Evolutionary conservation across 2,329 filamentous ascomycete species (phyloP), one percentile per base, ranked within the genome.

Genomic region (Curvularia sp.): DNA sequence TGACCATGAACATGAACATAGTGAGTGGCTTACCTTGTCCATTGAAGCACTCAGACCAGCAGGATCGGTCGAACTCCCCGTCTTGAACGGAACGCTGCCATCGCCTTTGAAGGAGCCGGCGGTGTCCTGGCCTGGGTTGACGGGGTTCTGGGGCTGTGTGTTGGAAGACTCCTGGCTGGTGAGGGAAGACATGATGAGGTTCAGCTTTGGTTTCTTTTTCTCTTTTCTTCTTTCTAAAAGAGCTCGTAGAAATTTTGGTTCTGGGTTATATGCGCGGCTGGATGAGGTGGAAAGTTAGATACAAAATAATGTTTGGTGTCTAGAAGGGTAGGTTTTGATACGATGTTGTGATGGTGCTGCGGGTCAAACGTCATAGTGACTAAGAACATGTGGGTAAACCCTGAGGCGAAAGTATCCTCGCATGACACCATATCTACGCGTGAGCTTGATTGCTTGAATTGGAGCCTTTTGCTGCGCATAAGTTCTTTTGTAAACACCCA

Each of bases 101-200:
- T 61, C 52, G 23, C 57, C 50, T 21, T 59, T 57, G 13, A 48
- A 59, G 7, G 49, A 53, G 13, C 50, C 34, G 10, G 30, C 18
- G 10, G 49, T 56, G 10, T 57, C 38, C 4, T 59, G 27, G 42
- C 57, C 27, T 1, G 57, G 45, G 48, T 62, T 58, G 53, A 56
- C 46, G n/a, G 54, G 62, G 43, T 62, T 55, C n/a, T 59, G 27
- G 34, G 54, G 58, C 23, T 66, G 61, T 25, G 49, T 64, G 43
- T 53, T 56, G 21, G 58, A 52, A 21, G 58, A 64, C 25, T 66
- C 56, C 60, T 66, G 63, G 21, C 45, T 21, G 12, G 61, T 66
- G 10, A 64, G 56, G 43, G 56, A 64, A 3, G 63, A 64, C 58
- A 62, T 38, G 12, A 13, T 25, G 15, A 10, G n/a, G 23, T 27